Evolutionary conservation across 108 stramenopile species (phyloP), one percentile per base, ranked within the genome.

Genomic region (Cyclotella choctawhatcheeana): DNA sequence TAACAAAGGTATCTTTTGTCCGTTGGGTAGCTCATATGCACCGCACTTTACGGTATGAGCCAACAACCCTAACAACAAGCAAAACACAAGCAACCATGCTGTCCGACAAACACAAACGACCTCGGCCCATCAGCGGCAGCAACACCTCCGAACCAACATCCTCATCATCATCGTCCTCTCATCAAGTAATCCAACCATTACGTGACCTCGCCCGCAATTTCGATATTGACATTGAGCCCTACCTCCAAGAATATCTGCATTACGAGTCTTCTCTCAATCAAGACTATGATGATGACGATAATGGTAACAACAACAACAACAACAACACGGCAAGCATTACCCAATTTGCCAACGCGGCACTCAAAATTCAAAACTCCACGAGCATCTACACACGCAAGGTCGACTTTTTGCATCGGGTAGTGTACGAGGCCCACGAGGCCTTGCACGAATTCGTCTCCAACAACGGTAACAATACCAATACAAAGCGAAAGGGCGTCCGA

Each of bases 271-370:
- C n/a, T n/a, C n/a, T 66, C 20, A 21, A 35, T 20, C 0, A 60
- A 20, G 29, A 22, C n/a, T n/a, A n/a, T n/a, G n/a, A n/a, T n/a
- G n/a, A n/a, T n/a, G n/a, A n/a, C n/a, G n/a, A n/a, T n/a, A n/a
- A n/a, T n/a, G 31, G 72, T 43, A 78, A 14, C 52, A 58, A 24
- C 72, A 69, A 51, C 87, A 90, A 26, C 29, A 14, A n/a, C n/a
- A n/a, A n/a, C n/a, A n/a, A n/a, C n/a, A n/a, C n/a, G n/a, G n/a
- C n/a, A n/a, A n/a, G n/a, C n/a, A n/a, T n/a, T n/a, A n/a, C n/a
- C n/a, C 95, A 97, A 55, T 99, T 99, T 81, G 94, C 98, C 17
- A 87, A 94, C 48, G 99, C 99, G 3, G 99, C 99, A 17, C 64
- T 98, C 12, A 88, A 98, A 58, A 84, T 99, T 21, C 96, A 99